A percentile compares a stretch with the other conserved stretches of the same genome.
Evolutionary conservation across 371 early-diverging fungal genomes (phyloP).

Genomic region (Lichtheimia ornata): DNA sequence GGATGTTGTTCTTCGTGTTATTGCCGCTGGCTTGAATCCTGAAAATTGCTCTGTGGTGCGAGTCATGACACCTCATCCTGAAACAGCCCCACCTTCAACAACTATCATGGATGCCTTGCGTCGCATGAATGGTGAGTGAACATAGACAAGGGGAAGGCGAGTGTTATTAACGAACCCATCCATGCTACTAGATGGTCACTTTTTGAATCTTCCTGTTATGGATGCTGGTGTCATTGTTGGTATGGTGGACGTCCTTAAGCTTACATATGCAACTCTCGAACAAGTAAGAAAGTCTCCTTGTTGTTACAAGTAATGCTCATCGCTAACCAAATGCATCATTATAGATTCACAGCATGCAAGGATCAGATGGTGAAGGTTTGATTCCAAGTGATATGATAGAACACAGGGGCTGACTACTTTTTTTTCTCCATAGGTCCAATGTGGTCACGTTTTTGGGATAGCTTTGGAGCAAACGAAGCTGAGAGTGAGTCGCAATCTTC

Average conservation of each 20-base stretch:
- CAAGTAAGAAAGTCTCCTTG: constrained; percentile 42
- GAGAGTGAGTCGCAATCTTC: constrained; percentile 42
- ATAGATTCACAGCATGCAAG: constrained; percentile 37
- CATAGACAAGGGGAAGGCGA: neutral
- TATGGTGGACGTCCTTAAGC: constrained; percentile 90
- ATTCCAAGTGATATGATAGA: neutral
- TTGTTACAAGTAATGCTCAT: neutral
- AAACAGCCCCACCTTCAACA: constrained; percentile 81
- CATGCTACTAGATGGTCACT: constrained; percentile 78
- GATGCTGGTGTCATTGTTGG: constrained; percentile 82
- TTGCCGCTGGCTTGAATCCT: constrained; percentile 93
- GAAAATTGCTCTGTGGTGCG: constrained; percentile 90
- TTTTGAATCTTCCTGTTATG: constrained; percentile 94
- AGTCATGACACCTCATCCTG: constrained; percentile 98
- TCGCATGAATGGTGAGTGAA: constrained; percentile 85
- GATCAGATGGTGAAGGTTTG: constrained; percentile 38
- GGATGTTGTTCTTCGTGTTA: constrained; percentile 94
- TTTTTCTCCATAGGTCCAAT: constrained; percentile 33
- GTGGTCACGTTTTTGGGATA: constrained; percentile 56
- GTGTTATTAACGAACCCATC: constrained; percentile 1
- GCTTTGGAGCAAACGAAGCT: constrained; percentile 41
- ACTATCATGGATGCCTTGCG: constrained; percentile 93
- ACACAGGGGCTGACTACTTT: too few species aligned
- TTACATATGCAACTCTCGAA: constrained; percentile 89
- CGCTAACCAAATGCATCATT: neutral